A percentile compares a stretch with the other conserved stretches of the same genome.
These are phyloP conservation scores for Ogataea pini DNA, from an alignment of 805 yeast genomes.

Conservation along the genomic window DNA sequence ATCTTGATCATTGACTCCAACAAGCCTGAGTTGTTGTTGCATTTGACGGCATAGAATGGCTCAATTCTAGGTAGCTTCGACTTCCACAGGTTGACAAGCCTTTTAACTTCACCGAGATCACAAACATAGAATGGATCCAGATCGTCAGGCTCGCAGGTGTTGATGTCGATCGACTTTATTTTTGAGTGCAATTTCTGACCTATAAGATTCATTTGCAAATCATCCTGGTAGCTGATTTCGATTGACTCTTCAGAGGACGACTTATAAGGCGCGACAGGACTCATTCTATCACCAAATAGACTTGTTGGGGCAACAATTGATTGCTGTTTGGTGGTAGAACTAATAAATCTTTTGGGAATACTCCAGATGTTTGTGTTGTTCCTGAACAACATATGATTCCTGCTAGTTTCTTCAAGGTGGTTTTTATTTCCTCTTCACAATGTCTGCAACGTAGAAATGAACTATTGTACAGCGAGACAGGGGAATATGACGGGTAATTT, in stretches of 20 bases:
- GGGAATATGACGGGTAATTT: neutral
- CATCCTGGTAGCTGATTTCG: neutral
- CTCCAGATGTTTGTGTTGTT: neutral
- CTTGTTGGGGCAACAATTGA: constrained; percentile 7
- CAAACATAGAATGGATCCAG: constrained; percentile 89
- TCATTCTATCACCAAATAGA: constrained; percentile 10
- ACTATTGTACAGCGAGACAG: constrained; percentile 7
- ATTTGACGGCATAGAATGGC: constrained; percentile 94
- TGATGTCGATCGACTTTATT: constrained; percentile 13
- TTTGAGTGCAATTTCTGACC: constrained; percentile 15
- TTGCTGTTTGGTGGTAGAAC: constrained; percentile 15
- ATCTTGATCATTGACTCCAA: constrained; percentile 54
- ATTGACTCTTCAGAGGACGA: constrained; percentile 12
- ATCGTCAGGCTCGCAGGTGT: constrained; percentile 54
- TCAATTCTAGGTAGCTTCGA: constrained; percentile 65
- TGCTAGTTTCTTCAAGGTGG: too few relatives aligned
- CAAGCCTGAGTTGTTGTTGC: constrained; percentile 74
- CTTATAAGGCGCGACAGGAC: constrained; percentile 17
- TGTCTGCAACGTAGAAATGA: constrained; percentile 5
- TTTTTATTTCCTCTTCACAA: constrained; percentile 2
- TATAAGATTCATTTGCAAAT: constrained; percentile 14
- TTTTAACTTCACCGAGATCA: constrained; percentile 71
- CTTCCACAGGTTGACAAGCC: constrained; percentile 66
- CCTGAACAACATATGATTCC: constrained; percentile 3
- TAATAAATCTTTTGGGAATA: constrained; percentile 12